Conservation (phyloP, 2,329 filamentous ascomycete genomes). For the Monosporascus sp. region DNA sequence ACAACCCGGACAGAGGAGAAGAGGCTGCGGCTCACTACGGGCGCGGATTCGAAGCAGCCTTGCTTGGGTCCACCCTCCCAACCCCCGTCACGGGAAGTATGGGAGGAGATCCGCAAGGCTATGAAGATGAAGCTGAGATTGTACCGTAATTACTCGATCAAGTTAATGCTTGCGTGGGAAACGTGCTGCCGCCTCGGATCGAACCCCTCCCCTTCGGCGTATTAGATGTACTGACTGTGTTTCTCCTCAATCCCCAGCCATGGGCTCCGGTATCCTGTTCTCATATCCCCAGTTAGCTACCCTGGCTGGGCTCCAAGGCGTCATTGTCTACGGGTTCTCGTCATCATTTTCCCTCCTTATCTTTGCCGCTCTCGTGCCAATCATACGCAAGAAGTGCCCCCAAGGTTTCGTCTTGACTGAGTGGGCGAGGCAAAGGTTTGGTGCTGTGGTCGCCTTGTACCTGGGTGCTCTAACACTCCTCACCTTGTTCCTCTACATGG, state of each 20-base stretch:
- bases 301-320: slow-evolving; percentile 72
- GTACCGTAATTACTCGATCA: slow-evolving; percentile 96
- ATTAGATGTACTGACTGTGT: slow-evolving; percentile 29
- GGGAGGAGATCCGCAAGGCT: slow-evolving; percentile 34
- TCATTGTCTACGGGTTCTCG: slow-evolving; percentile 69
- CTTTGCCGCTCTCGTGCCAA: slow-evolving; percentile 69
- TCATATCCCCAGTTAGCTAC: slow-evolving; percentile 77
- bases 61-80: slow-evolving; percentile 47
- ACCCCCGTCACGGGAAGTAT: slow-evolving; percentile 3
- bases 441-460: slow-evolving; percentile 62
- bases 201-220: slow-evolving; percentile 23
- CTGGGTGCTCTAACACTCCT: slow-evolving; percentile 73
- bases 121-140: slow-evolving; percentile 77
- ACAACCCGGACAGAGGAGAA: slow-evolving; percentile 12
- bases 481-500: slow-evolving; percentile 83
- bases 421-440: slow-evolving; percentile 78
- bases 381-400: slow-evolving; percentile 74
- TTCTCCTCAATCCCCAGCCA: slow-evolving; percentile 54
- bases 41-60: slow-evolving; percentile 59
- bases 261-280: slow-evolving; percentile 80
- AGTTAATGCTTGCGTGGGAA: slow-evolving; percentile 99
- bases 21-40: slow-evolving; percentile 74
- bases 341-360: slow-evolving; percentile 68
- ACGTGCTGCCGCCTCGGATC: slow-evolving; percentile 84
- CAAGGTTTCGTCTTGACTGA: slow-evolving; percentile 82